These are phyloP conservation scores for Verticillium isaacii DNA, from an alignment of 2,329 filamentous ascomycete genomes.

Conservation along the genomic window DNA sequence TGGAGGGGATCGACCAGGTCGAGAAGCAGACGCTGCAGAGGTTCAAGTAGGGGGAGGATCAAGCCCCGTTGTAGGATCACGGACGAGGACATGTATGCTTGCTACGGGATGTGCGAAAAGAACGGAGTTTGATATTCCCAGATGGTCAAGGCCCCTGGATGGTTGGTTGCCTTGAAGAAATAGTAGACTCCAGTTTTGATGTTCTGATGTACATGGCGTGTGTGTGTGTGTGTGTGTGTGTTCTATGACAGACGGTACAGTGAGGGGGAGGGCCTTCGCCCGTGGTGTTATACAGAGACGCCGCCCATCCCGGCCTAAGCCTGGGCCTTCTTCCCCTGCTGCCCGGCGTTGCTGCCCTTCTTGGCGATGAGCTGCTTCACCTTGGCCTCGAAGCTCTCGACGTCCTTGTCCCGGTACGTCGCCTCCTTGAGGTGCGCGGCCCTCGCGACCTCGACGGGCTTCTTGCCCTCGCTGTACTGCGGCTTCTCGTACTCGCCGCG, in stretches of 20 bases:
- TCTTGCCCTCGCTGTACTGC: slow-evolving; percentile 19
- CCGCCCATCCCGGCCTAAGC: slow-evolving; percentile 10
- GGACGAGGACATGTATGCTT: not conserved
- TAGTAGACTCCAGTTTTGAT: slow-evolving; percentile 3
- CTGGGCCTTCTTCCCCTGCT: slow-evolving; percentile 6
- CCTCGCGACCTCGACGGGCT: slow-evolving; percentile 26
- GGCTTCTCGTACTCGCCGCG: slow-evolving; percentile 31
- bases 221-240: not conserved
- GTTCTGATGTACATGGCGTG: slow-evolving; percentile 6
- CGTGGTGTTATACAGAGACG: not conserved
- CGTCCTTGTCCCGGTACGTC: slow-evolving; percentile 28
- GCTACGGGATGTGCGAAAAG: not conserved
- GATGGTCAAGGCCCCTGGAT: not conserved
- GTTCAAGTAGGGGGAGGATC: slow-evolving; percentile 21
- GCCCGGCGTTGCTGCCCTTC: slow-evolving; percentile 10
- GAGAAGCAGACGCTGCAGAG: slow-evolving; percentile 45
- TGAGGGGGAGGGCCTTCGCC: not conserved
- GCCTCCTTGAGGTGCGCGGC: slow-evolving; percentile 31
- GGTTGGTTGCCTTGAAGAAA: slow-evolving; percentile 2
- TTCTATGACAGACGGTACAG: not conserved
- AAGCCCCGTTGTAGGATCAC: not conserved
- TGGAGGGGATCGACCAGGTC: slow-evolving; percentile 42
- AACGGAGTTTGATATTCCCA: not conserved
- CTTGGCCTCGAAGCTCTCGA: slow-evolving; percentile 34
- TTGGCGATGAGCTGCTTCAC: slow-evolving; percentile 23